Conservation (phyloP, 495 filamentous ascomycete genomes). For the Aspergillus kassunensis region DNA sequence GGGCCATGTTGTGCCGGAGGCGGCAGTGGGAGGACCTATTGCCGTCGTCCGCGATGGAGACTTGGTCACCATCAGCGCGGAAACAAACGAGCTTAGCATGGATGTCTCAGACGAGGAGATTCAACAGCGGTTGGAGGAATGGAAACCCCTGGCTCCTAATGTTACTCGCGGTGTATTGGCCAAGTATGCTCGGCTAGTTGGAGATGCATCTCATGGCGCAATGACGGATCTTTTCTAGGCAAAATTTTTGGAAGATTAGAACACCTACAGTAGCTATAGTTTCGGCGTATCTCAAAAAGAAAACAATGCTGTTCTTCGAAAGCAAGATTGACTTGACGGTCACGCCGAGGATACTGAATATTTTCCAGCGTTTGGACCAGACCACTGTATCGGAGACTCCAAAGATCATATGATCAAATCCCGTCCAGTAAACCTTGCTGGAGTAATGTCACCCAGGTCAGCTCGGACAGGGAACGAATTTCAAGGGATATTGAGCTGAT, state of each 20-base stretch:
- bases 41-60: slow-evolving; percentile 79
- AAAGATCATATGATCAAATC: no score
- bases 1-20: slow-evolving; percentile 91
- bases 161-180: slow-evolving; percentile 86
- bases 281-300: no score
- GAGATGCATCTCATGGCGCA: slow-evolving; percentile 69
- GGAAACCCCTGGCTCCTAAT: slow-evolving; percentile 67
- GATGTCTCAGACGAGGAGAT: slow-evolving; percentile 76
- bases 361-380: no score
- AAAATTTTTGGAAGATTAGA: background rate
- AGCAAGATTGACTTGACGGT: no score
- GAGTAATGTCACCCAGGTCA: no score
- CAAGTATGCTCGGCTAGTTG: slow-evolving; percentile 78
- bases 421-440: no score
- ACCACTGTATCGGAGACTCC: no score
- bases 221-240: slow-evolving; percentile 49
- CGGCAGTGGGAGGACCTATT: slow-evolving; percentile 76
- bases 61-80: slow-evolving; percentile 79
- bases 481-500: background rate
- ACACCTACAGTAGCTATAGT: background rate
- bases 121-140: slow-evolving; percentile 57
- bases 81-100: slow-evolving; percentile 70
- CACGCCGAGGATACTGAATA: no score
- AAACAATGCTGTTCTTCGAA: no score
- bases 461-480: no score